Conservation (phyloP, 139 green algal species). For the Tetraselmis striata region DNA sequence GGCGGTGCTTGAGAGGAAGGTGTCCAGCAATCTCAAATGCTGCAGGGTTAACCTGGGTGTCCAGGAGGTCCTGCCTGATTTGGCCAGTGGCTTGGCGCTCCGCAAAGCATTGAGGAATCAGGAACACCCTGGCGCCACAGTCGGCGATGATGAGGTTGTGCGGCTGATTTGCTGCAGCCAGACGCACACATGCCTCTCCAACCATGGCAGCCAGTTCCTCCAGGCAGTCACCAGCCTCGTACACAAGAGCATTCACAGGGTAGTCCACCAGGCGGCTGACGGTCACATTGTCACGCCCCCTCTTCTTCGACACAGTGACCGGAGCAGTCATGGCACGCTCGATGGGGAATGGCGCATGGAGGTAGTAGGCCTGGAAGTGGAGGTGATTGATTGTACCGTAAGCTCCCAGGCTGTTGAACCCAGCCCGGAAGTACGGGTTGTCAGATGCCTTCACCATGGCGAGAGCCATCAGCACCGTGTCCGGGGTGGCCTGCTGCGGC, state of each 20-base stretch:
- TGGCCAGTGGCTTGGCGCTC: constrained; percentile 66
- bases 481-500: constrained; percentile 59
- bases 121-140: constrained; percentile 77
- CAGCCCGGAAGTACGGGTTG: constrained; percentile 89
- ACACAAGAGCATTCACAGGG: constrained; percentile 79
- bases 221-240: constrained; percentile 66
- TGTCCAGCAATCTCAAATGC: constrained; percentile 94
- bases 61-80: constrained; percentile 49
- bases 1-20: constrained; percentile 84
- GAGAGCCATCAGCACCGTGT: constrained; percentile 73
- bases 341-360: constrained; percentile 68
- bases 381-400: constrained; percentile 99
- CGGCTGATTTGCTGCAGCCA: constrained; percentile 76
- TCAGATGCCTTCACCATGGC: constrained; percentile 75
- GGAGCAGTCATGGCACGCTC: constrained; percentile 69
- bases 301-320: constrained; percentile 20
- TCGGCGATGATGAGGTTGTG: constrained; percentile 97
- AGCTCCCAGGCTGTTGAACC: constrained; percentile 94
- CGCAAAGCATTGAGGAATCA: constrained; percentile 80
- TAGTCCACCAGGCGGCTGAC: constrained; percentile 70
- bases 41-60: constrained; percentile 84
- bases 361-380: constrained; percentile 94
- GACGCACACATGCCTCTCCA: constrained; percentile 45
- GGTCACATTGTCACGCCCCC: constrained; percentile 22
- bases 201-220: constrained; percentile 58